Evolutionary conservation across 2,329 filamentous ascomycete genomes (phyloP), one percentile per base, ranked within the genome.

Genomic region (Epichloe sylvatica): DNA sequence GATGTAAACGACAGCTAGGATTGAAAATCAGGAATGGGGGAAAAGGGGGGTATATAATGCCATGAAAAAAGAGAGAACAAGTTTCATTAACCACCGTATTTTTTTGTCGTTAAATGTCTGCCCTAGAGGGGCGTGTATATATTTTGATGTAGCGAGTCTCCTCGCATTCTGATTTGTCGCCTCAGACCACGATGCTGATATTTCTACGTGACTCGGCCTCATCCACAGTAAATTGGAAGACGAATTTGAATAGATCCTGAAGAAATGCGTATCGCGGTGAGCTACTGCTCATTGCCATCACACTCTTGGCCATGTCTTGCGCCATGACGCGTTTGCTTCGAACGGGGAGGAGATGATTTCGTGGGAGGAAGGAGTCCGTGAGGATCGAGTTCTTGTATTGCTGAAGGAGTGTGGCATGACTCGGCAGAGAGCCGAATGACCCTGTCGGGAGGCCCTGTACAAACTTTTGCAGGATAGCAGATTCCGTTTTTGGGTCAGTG

Each of bases 161-260:
- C 5, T 21, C 19, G 21, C 13, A 17, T 21, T 41, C 17, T n/a
- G 13, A 30, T 11, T 33, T 15, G 9, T 8, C 41, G 3, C 11
- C 9, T 39, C 36, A 80, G 17, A 83, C 71, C 17, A 68, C 67
- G 52, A 86, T 83, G 52, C 75, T 79, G 45, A 82, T 71, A 50
- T 75, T 78, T 59, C 85, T 84, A 55, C 83, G 73, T 49, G 73
- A 70, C 44, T 84, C 80, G 1, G 80, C 83, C 58, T 95, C 89
- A 49, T 95, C 87, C 15, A 88, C 68, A 45, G 83, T 78, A 60
- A 91, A 91, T 3, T 87, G 85, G 64, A 94, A 94, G 3, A 95
- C 88, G 39, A 91, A 74, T 48, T 79, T 77, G 68, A 86, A 96
- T 13, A 96, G 71, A 59, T 95, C 89, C 46, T 80, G 75, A 54